Conservation (phyloP, 768 basidiomycete species). For the Pleurotus pulmonarius region DNA sequence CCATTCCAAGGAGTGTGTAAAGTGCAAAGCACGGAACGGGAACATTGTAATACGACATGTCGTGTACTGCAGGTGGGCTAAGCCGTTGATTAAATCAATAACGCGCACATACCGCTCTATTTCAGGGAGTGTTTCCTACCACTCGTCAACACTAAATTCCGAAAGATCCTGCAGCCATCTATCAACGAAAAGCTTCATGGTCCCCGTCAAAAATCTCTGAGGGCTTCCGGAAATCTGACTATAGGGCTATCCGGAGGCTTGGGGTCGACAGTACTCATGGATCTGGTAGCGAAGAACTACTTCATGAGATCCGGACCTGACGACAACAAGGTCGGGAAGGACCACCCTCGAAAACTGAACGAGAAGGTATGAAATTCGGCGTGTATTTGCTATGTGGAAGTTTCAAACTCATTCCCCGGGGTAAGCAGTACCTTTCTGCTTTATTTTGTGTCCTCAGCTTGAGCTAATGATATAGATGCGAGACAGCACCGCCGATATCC, state of each 20-base stretch:
- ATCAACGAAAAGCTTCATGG: slow-evolving; percentile 56
- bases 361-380: slow-evolving; percentile 59
- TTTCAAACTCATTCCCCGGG: slow-evolving; percentile 54
- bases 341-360: slow-evolving; percentile 55
- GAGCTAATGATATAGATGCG: slow-evolving; percentile 35
- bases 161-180: slow-evolving; percentile 57
- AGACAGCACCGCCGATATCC: slow-evolving; percentile 55
- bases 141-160: slow-evolving; percentile 60
- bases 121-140: slow-evolving; percentile 66
- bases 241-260: slow-evolving; percentile 79
- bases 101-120: too few species aligned
- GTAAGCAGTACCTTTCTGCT: slow-evolving; percentile 34
- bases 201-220: slow-evolving; percentile 54
- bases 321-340: slow-evolving; percentile 48
- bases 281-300: slow-evolving; percentile 61
- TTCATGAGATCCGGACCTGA: slow-evolving; percentile 31
- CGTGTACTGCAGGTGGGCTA: slow-evolving; percentile 76
- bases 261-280: slow-evolving; percentile 68
- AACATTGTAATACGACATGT: slow-evolving; percentile 75
- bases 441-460: slow-evolving; percentile 3
- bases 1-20: slow-evolving; percentile 64
- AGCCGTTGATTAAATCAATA: too few species aligned
- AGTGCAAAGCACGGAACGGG: slow-evolving; percentile 63
- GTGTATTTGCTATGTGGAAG: slow-evolving; percentile 67
- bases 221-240: slow-evolving; percentile 64